Percentiles rank a stretch among this genome's conserved stretches.
phyloP scores from a whole-genome alignment of 352 stramenopile species.

The Pythium graminicola region DNA sequence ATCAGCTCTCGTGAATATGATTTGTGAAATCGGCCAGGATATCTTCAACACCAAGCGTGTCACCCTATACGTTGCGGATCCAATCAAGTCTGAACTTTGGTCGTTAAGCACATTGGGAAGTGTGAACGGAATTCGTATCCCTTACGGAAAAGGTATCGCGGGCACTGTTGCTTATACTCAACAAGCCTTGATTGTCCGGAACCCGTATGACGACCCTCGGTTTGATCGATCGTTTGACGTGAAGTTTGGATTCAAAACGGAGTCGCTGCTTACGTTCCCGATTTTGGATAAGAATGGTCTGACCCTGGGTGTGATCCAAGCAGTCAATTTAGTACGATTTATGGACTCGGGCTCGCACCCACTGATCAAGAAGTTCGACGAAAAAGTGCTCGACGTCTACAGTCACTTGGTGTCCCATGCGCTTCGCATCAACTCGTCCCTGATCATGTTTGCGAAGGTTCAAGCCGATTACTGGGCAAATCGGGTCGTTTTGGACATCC shows the following conservation, averaged over 20 bases:
- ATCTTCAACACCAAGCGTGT: conserved; percentile 68
- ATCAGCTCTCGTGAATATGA: conserved; percentile 61
- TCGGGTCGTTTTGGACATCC: conserved; percentile 34
- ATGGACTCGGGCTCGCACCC: conserved; percentile 35
- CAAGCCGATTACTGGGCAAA: conserved; percentile 72
- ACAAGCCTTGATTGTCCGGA: conserved; percentile 49
- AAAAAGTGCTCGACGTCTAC: conserved; percentile 56
- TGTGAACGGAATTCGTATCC: conserved; percentile 68
- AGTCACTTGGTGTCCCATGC: conserved; percentile 51
- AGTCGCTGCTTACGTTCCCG: conserved; percentile 66
- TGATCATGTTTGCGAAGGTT: conserved; percentile 80
- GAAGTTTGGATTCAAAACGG: conserved; percentile 79
- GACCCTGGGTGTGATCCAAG: conserved; percentile 60
- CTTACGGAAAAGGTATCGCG: conserved; percentile 68
- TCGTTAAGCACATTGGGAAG: conserved; percentile 61
- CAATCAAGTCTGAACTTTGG: conserved; percentile 71
- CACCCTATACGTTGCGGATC: conserved; percentile 67
- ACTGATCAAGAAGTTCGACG: conserved; percentile 51
- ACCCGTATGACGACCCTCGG: conserved; percentile 68
- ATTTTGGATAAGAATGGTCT: conserved; percentile 61
- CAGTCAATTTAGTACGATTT: conserved; percentile 51
- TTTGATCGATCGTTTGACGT: conserved; percentile 79
- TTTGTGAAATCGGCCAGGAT: conserved; percentile 56
- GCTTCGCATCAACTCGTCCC: conserved; percentile 60
- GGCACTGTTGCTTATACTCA: conserved; percentile 57